A percentile compares a stretch with the other conserved stretches of the same genome.
Conservation (phyloP, 2,329 filamentous ascomycete species). For the Lachnellula hyalina region DNA sequence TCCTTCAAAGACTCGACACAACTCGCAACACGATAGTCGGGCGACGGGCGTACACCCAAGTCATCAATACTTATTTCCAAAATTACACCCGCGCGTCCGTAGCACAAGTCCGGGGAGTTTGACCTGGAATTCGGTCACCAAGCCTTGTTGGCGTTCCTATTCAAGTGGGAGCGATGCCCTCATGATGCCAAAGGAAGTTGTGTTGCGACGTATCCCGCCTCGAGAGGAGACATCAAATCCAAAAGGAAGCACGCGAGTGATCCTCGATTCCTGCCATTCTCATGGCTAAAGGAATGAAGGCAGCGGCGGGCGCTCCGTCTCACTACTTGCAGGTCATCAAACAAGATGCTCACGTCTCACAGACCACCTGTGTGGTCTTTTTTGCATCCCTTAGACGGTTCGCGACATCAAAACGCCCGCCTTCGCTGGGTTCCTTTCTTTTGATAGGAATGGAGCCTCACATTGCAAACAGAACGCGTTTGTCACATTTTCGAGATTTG, state of each 20-base stretch:
- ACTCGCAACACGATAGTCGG: conserved; percentile 1
- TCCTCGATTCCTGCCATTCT: neutral
- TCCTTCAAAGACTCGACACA: conserved; percentile 1
- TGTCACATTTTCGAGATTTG: neutral
- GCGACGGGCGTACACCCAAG: conserved; percentile 2
- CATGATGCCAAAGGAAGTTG: neutral
- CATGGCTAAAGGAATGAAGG: neutral
- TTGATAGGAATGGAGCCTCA: neutral
- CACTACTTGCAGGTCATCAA: conserved; percentile 19
- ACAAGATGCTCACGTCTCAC: conserved; percentile 7
- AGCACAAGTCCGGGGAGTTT: conserved; percentile 1
- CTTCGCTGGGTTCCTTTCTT: neutral
- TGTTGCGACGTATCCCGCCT: neutral
- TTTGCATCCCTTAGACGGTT: conserved; percentile 2
- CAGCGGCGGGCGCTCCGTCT: conserved; percentile 4
- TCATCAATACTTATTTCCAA: conserved; percentile 5
- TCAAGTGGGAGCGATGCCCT: conserved; percentile 1
- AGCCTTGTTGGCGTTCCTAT: neutral
- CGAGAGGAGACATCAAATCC: neutral
- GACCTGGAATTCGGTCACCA: neutral
- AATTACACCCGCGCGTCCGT: conserved; percentile 11
- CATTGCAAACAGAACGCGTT: conserved; percentile 1
- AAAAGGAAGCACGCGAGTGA: neutral
- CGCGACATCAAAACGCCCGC: conserved; percentile 4
- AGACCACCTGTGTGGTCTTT: neutral